A percentile compares a stretch with the other conserved stretches of the same genome.
phyloP scores from a whole-genome alignment of 2,329 filamentous ascomycete species.

The Fusarium brevicatenulatum region DNA sequence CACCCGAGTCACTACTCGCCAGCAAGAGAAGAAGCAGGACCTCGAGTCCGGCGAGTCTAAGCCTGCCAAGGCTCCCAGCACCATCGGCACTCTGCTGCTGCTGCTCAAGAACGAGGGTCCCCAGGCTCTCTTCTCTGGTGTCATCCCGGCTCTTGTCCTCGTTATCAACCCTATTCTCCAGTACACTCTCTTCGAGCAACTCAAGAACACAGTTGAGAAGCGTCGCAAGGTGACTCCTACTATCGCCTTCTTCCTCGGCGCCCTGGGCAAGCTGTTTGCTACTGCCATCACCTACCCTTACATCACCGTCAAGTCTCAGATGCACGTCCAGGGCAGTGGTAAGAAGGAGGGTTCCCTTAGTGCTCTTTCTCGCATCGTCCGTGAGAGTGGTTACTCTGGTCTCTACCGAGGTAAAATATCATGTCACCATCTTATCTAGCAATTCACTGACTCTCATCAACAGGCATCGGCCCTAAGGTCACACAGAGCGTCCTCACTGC shows the following conservation, averaged over 20 bases:
- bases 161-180: constrained; percentile 99
- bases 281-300: constrained; percentile 97
- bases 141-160: constrained; percentile 89
- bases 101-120: constrained; percentile 87
- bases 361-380: constrained; percentile 81
- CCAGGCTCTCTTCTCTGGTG: constrained; percentile 86
- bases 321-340: constrained; percentile 87
- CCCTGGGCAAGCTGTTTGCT: constrained; percentile 92
- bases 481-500: constrained; percentile 97
- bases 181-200: constrained; percentile 98
- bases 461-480: constrained; percentile 95
- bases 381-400: constrained; percentile 89
- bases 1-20: constrained; percentile 94
- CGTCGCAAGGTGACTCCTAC: constrained; percentile 79
- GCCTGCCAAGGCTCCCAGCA: constrained; percentile 69
- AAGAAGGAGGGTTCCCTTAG: constrained; percentile 83
- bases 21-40: constrained; percentile 63
- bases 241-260: constrained; percentile 90
- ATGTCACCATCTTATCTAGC: neutral
- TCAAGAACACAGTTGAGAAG: constrained; percentile 90
- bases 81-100: constrained; percentile 81
- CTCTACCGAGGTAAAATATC: constrained; percentile 84
- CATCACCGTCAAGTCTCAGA: constrained; percentile 97
- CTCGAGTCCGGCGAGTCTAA: constrained; percentile 52
- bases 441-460: constrained; percentile 19